Percentiles rank a stretch among this genome's conserved stretches.
phyloP scores from a whole-genome alignment of 495 filamentous ascomycete genomes.

The Sordaria brevicollis region DNA sequence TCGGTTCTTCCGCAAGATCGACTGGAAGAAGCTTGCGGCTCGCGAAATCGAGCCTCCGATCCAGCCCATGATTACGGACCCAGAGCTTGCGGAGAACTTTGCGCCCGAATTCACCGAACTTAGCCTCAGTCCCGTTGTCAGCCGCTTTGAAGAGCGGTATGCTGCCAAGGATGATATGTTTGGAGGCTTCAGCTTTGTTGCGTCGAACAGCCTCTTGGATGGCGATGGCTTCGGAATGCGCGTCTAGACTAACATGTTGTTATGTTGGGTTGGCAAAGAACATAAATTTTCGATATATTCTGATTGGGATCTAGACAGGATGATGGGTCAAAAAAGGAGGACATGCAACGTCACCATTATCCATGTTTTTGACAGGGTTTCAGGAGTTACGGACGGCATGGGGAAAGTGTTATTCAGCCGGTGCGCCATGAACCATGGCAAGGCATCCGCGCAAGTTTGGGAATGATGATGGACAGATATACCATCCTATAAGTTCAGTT shows the following conservation, averaged over 20 bases:
- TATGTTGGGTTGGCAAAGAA: background rate
- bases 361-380: background rate
- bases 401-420: background rate
- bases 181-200: slow-evolving; percentile 94
- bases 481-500: background rate
- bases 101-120: slow-evolving; percentile 75
- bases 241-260: background rate
- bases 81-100: slow-evolving; percentile 94
- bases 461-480: background rate
- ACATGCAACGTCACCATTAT: background rate
- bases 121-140: slow-evolving; percentile 62
- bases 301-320: background rate
- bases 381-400: background rate
- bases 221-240: slow-evolving; percentile 26
- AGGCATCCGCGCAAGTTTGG: background rate
- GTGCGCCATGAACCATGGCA: background rate
- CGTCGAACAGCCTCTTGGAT: slow-evolving; percentile 75
- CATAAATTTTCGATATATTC: background rate
- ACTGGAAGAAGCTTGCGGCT: slow-evolving; percentile 74
- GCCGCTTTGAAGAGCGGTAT: slow-evolving; percentile 25
- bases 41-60: slow-evolving; percentile 81
- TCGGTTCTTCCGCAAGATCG: slow-evolving; percentile 90
- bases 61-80: slow-evolving; percentile 83
- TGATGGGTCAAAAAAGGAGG: background rate
- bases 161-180: slow-evolving; percentile 59